Conservation (phyloP, 148 eudicot genomes). For the Cornus controversa region DNA sequence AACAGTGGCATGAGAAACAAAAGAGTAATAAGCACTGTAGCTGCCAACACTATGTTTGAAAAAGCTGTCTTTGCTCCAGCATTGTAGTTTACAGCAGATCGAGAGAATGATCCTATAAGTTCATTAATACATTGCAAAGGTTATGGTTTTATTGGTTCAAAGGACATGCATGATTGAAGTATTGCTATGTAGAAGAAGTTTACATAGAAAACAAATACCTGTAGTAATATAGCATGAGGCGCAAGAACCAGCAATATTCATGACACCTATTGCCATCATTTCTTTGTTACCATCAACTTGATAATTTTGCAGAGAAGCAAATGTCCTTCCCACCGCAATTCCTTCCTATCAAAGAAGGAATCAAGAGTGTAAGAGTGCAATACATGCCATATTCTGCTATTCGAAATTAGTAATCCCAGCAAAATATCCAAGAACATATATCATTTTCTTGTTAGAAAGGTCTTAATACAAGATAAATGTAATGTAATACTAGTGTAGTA, state of each 20-base stretch:
- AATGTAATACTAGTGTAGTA: neutral
- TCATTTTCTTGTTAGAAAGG: neutral
- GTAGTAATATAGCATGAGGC: conserved; percentile 84
- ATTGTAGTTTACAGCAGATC: conserved; percentile 81
- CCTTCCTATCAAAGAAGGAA: conserved; percentile 54
- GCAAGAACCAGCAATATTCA: conserved; percentile 89
- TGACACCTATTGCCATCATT: conserved; percentile 90
- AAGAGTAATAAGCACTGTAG: conserved; percentile 65
- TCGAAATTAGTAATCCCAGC: neutral
- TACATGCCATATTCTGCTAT: neutral
- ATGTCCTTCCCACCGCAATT: conserved; percentile 91
- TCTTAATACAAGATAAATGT: neutral
- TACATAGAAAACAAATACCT: conserved; percentile 26
- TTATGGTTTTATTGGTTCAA: too few species aligned
- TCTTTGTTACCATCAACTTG: conserved; percentile 95
- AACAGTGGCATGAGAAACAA: conserved; percentile 82
- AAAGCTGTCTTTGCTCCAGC: conserved; percentile 74
- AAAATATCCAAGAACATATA: too few species aligned
- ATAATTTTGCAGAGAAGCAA: conserved; percentile 75
- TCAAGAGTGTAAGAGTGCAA: neutral
- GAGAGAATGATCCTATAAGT: conserved; percentile 71
- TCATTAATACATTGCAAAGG: neutral
- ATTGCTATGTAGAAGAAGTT: neutral
- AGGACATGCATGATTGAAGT: neutral
- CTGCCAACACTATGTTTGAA: conserved; percentile 78